Percentiles rank a stretch among this genome's conserved stretches.
Evolutionary conservation across 345 rosid species (phyloP).

Genomic region (Hibiscus tridactylites): DNA sequence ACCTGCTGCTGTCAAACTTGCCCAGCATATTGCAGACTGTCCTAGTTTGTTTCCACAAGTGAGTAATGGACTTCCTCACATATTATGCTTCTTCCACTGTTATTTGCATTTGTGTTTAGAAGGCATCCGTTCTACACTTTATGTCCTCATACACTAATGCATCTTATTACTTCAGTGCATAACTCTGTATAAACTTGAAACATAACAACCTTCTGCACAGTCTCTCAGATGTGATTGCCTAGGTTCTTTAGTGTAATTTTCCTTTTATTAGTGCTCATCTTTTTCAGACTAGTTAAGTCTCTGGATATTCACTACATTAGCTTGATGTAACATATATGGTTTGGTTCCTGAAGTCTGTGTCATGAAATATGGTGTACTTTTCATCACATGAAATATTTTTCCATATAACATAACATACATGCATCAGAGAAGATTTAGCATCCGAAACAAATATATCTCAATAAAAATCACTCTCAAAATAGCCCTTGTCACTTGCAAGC

Average conservation of each 20-base stretch:
- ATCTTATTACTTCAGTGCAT: background rate
- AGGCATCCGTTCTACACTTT: background rate
- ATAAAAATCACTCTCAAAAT: no score
- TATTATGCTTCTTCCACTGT: background rate
- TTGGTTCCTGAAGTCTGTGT: background rate
- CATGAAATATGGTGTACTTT: background rate
- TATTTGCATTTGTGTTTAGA: background rate
- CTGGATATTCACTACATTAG: background rate
- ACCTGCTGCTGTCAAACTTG: constrained; percentile 67
- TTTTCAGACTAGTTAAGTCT: background rate
- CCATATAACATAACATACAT: background rate
- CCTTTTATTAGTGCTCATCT: background rate
- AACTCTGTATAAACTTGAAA: background rate
- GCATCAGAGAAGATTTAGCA: background rate
- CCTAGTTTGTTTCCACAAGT: constrained; percentile 96
- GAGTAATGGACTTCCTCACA: constrained; percentile 14
- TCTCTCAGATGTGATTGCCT: background rate
- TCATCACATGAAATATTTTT: background rate
- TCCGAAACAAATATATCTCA: no score
- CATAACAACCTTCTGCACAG: background rate
- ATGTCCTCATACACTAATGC: background rate
- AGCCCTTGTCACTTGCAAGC: no score
- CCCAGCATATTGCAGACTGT: constrained; percentile 85
- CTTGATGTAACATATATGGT: background rate
- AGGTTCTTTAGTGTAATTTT: background rate